A percentile compares a stretch with the other conserved stretches of the same genome.
phyloP scores from a whole-genome alignment of 495 filamentous ascomycete genomes.

The Lasiosphaeria miniovina region DNA sequence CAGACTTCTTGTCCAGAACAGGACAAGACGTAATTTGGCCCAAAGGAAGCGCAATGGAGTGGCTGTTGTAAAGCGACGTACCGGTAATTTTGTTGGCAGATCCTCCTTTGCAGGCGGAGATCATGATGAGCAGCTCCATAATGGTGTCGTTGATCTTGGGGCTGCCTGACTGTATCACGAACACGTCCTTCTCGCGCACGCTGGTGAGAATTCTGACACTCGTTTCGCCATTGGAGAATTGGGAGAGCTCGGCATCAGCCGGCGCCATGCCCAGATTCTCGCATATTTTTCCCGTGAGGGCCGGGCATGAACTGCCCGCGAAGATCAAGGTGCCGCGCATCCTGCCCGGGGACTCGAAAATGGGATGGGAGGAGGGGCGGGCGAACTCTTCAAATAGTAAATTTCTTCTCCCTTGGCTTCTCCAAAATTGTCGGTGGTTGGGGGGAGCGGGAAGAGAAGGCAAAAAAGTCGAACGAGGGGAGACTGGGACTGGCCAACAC shows the following conservation, averaged over 20 bases:
- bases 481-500: neutral
- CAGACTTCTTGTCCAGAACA: no score
- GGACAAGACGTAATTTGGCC: neutral
- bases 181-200: conserved; percentile 96
- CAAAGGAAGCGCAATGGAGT: neutral
- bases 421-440: neutral
- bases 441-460: neutral
- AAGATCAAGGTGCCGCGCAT: conserved; percentile 59
- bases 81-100: conserved; percentile 97
- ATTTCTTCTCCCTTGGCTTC: neutral
- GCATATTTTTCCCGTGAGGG: conserved; percentile 56
- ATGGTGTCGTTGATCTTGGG: conserved; percentile 96
- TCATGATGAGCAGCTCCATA: conserved; percentile 98
- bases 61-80: conserved; percentile 41
- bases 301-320: conserved; percentile 55
- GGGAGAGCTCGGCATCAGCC: conserved; percentile 55
- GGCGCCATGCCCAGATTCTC: conserved; percentile 56
- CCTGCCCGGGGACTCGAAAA: conserved; percentile 11
- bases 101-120: conserved; percentile 95
- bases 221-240: conserved; percentile 81
- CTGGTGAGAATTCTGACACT: conserved; percentile 90
- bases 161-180: conserved; percentile 97
- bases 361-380: neutral
- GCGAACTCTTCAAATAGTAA: no score
- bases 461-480: neutral